Percentiles rank a stretch among this genome's conserved stretches.
These are phyloP conservation scores for Sarocladium strictum DNA, from an alignment of 2,329 filamentous ascomycete species.

Conservation along the genomic window DNA sequence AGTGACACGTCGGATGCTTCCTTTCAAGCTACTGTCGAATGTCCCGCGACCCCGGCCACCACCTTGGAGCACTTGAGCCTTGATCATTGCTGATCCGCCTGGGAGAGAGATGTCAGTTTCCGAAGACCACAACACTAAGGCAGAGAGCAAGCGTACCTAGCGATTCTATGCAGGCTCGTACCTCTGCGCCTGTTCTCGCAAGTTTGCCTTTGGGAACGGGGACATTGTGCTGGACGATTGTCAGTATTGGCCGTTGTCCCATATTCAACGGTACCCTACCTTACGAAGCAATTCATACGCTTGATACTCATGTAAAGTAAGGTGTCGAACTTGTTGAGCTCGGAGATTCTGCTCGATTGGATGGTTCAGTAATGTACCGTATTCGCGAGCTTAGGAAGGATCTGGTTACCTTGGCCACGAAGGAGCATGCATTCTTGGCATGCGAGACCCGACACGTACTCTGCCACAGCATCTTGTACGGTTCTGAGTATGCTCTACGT, in stretches of 20 bases:
- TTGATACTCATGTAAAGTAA: slow-evolving; percentile 23
- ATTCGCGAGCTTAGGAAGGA: too few relatives aligned
- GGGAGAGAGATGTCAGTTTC: background rate
- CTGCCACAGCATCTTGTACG: too few relatives aligned
- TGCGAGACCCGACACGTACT: too few relatives aligned
- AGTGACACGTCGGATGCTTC: slow-evolving; percentile 10
- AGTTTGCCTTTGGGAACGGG: slow-evolving; percentile 18
- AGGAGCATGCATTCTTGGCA: too few relatives aligned
- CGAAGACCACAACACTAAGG: background rate
- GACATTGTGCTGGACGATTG: slow-evolving; percentile 19
- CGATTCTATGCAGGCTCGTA: slow-evolving; percentile 14
- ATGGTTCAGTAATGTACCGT: too few relatives aligned
- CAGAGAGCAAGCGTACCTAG: slow-evolving; percentile 16
- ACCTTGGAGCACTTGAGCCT: slow-evolving; percentile 20
- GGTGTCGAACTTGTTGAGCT: slow-evolving; percentile 13
- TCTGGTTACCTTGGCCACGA: too few relatives aligned
- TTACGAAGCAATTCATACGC: slow-evolving; percentile 21
- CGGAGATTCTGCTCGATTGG: too few relatives aligned
- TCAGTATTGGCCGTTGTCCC: background rate
- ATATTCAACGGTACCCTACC: slow-evolving; percentile 11
- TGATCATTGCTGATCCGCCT: slow-evolving; percentile 20
- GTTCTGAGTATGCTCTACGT: too few relatives aligned
- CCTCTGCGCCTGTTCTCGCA: slow-evolving; percentile 17
- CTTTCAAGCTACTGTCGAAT: slow-evolving; percentile 11
- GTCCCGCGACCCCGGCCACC: slow-evolving; percentile 10